Conservation (phyloP, 345 rosid species). For the Populus pruinosa region DNA sequence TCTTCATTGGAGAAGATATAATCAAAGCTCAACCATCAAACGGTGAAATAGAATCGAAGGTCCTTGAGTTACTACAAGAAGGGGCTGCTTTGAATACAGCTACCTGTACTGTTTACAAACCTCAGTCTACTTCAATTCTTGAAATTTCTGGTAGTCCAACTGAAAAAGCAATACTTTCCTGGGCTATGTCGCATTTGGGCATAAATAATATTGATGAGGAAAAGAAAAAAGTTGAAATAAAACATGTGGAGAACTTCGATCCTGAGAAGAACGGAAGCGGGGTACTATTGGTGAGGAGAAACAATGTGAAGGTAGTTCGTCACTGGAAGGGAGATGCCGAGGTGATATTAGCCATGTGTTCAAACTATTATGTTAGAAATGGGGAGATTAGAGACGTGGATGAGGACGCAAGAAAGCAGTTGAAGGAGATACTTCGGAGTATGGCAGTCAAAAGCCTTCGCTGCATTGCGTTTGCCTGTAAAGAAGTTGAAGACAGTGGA, state of each 20-base stretch:
- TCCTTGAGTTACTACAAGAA: conserved; percentile 37
- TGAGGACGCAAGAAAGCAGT: conserved; percentile 15
- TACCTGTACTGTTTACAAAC: too few relatives aligned
- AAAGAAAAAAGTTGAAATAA: conserved; percentile 15
- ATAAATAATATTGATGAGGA: conserved; percentile 30
- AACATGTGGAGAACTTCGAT: conserved; percentile 42
- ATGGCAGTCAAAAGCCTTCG: conserved; percentile 47
- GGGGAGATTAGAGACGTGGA: conserved; percentile 25
- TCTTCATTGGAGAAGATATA: conserved; percentile 35
- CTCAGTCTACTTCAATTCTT: conserved; percentile 8
- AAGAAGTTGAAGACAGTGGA: conserved; percentile 21
- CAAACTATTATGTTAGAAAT: conserved; percentile 35
- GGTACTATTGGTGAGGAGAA: conserved; percentile 24
- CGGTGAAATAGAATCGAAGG: conserved; percentile 14
- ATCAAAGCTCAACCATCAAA: conserved; percentile 16
- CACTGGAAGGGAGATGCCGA: conserved; percentile 64
- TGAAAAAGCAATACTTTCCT: conserved; percentile 45
- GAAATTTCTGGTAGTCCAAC: conserved; percentile 48
- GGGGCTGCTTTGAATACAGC: too few relatives aligned
- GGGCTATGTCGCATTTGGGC: conserved; percentile 42
- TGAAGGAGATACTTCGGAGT: conserved; percentile 24
- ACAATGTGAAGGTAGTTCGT: conserved; percentile 14
- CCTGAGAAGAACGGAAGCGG: conserved; percentile 54
- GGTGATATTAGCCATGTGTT: conserved; percentile 41
- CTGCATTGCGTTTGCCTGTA: conserved; percentile 46